These are phyloP conservation scores for Aristolochia contorta DNA, from an alignment of 164 flowering plant genomes.

Conservation along the genomic window DNA sequence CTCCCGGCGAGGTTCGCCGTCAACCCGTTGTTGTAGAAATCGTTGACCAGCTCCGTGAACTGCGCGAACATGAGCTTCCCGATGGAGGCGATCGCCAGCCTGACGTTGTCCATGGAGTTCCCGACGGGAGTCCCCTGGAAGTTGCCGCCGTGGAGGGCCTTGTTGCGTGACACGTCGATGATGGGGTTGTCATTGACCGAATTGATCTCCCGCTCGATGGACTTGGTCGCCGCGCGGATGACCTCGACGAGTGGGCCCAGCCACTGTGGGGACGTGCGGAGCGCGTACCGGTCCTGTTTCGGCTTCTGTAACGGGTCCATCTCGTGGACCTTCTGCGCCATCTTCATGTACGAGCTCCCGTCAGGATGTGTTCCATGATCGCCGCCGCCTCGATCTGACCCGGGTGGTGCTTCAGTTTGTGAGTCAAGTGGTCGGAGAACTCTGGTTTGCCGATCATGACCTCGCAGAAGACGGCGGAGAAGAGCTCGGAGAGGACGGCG, in stretches of 20 bases:
- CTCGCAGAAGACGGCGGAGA: constrained; percentile 48
- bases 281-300: constrained; percentile 58
- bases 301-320: constrained; percentile 53
- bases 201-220: constrained; percentile 56
- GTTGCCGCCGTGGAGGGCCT: constrained; percentile 60
- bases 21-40: constrained; percentile 60
- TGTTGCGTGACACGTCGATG: constrained; percentile 55
- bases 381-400: constrained; percentile 69
- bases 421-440: constrained; percentile 53
- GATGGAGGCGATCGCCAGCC: constrained; percentile 47
- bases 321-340: constrained; percentile 36
- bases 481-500: constrained; percentile 30
- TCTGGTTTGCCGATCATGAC: constrained; percentile 65
- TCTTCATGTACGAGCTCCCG: constrained; percentile 42
- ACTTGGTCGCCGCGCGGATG: constrained; percentile 37
- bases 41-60: constrained; percentile 56
- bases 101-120: constrained; percentile 61
- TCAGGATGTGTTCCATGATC: constrained; percentile 57
- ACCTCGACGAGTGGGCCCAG: constrained; percentile 55
- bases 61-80: constrained; percentile 69
- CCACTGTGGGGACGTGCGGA: constrained; percentile 63
- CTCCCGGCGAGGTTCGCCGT: constrained; percentile 58
- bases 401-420: constrained; percentile 58
- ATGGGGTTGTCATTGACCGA: constrained; percentile 59
- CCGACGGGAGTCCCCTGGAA: constrained; percentile 71